Evolutionary conservation across 441 rosid genomes (phyloP), one percentile per base, ranked within the genome.

Genomic region (Pelargonium myrrhifolium): DNA sequence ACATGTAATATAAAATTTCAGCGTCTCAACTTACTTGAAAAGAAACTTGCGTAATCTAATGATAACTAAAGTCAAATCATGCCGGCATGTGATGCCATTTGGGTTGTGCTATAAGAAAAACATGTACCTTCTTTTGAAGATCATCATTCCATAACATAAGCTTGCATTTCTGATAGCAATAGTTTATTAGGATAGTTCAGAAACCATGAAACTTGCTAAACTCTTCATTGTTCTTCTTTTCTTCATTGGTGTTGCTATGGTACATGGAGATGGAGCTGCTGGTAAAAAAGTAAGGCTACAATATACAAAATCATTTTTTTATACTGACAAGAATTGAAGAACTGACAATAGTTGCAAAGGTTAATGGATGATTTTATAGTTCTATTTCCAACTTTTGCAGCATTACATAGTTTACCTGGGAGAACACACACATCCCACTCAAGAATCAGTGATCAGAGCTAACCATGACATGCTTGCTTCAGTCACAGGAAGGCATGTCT

Each of bases 371-470:
- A 28, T 28, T 28, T 28, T 28, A 28, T 28, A 28, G 35, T 6
- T 28, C 6, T 49, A n/a, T 1, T 49, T 17, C 20, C 15, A 14
- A 7, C 18, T 18, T 67, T 35, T 75, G 77, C 85, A 84, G 83
- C 88, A 79, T 74, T 82, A 79, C 66, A 68, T 84, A 18, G 84
- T 81, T 26, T 82, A 79, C 78, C 79, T 80, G 86, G 90, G 90
- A 8, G 68, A 73, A 22, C 82, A 82, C 67, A 76, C 83, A 1
- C 83, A 72, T 62, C 84, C 80, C 5, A 72, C 65, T 66, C 58
- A 73, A 35, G 80, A 82, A 75, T 84, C 85, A 22, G 83, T 82
- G 18, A 66, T 72, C 77, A 72, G 49, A 62, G 82, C 82, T 47
- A 80, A 82, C 78, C 81, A 76, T 56, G 61, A 73, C 21, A 40